Percentiles rank a stretch among this genome's conserved stretches.
These are phyloP conservation scores for Powellomyces hirtus DNA, from an alignment of 192 early-diverging fungal genomes.

Conservation along the genomic window DNA sequence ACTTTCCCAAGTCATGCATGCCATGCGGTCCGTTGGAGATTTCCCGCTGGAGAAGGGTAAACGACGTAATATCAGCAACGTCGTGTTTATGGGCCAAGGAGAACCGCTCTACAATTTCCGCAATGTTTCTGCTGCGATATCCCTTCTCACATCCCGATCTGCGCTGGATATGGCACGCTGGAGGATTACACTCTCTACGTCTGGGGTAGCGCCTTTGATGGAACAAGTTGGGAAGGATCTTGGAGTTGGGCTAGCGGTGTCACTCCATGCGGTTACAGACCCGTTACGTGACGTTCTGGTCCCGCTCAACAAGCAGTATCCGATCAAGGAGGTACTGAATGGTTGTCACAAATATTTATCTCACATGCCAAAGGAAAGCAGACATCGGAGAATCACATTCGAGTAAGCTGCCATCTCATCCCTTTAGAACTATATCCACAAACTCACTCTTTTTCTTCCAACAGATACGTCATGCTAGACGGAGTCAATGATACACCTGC, in stretches of 20 bases:
- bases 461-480: slow-evolving; percentile 80
- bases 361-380: slow-evolving; percentile 47
- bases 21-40: slow-evolving; percentile 29
- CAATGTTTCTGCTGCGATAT: slow-evolving; percentile 42
- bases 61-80: slow-evolving; percentile 63
- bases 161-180: slow-evolving; percentile 60
- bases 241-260: slow-evolving; percentile 69
- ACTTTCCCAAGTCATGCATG: slow-evolving; percentile 43
- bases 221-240: slow-evolving; percentile 70
- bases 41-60: slow-evolving; percentile 51
- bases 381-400: slow-evolving; percentile 77
- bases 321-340: slow-evolving; percentile 64
- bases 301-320: slow-evolving; percentile 84
- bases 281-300: slow-evolving; percentile 73
- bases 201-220: slow-evolving; percentile 81
- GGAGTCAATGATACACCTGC: slow-evolving; percentile 74
- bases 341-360: slow-evolving; percentile 64
- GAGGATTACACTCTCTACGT: slow-evolving; percentile 81
- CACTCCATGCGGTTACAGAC: slow-evolving; percentile 81
- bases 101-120: slow-evolving; percentile 86
- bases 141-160: slow-evolving; percentile 18
- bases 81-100: slow-evolving; percentile 93
- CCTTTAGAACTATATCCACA: too few species aligned
- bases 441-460: too few species aligned
- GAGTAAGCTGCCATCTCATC: slow-evolving; percentile 53